Evolutionary conservation across 2,329 filamentous ascomycete genomes (phyloP).

Genomic region (Thyridium curvatum): DNA sequence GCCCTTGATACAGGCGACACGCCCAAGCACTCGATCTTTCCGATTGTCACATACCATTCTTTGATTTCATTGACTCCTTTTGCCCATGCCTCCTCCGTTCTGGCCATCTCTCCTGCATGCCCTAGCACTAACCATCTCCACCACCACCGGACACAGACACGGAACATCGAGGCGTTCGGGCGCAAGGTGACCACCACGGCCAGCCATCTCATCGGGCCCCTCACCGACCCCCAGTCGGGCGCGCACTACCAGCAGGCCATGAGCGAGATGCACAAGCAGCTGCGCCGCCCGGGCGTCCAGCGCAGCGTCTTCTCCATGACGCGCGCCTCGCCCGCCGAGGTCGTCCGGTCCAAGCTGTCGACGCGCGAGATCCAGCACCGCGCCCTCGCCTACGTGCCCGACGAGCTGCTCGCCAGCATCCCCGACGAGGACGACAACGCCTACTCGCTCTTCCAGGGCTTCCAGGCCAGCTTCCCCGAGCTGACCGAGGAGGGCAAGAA

Average conservation of each 20-base stretch:
- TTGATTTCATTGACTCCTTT: constrained; percentile 7
- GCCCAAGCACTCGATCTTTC: constrained; percentile 10
- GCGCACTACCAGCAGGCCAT: constrained; percentile 81
- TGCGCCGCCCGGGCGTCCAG: constrained; percentile 77
- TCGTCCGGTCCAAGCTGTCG: constrained; percentile 87
- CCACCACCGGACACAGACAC: constrained; percentile 49
- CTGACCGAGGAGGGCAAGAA: constrained; percentile 64
- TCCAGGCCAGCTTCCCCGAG: constrained; percentile 80
- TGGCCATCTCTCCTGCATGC: neutral
- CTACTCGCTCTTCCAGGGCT: constrained; percentile 95
- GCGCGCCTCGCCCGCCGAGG: constrained; percentile 84
- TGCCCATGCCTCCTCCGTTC: neutral
- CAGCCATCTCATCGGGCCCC: constrained; percentile 74
- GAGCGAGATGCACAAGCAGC: constrained; percentile 81
- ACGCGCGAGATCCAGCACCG: constrained; percentile 90
- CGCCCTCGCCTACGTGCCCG: constrained; percentile 79
- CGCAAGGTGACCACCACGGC: constrained; percentile 94
- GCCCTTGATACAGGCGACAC: too few relatives aligned
- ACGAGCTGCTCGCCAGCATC: constrained; percentile 84
- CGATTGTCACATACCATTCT: constrained; percentile 16
- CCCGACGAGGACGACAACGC: constrained; percentile 79
- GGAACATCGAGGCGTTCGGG: constrained; percentile 85
- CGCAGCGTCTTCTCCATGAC: constrained; percentile 88
- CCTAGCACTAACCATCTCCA: constrained; percentile 9
- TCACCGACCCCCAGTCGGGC: constrained; percentile 47